A percentile compares a stretch with the other conserved stretches of the same genome.
Conservation (phyloP, 202 grass and related monocot genomes). For the Eragrostis tef region DNA sequence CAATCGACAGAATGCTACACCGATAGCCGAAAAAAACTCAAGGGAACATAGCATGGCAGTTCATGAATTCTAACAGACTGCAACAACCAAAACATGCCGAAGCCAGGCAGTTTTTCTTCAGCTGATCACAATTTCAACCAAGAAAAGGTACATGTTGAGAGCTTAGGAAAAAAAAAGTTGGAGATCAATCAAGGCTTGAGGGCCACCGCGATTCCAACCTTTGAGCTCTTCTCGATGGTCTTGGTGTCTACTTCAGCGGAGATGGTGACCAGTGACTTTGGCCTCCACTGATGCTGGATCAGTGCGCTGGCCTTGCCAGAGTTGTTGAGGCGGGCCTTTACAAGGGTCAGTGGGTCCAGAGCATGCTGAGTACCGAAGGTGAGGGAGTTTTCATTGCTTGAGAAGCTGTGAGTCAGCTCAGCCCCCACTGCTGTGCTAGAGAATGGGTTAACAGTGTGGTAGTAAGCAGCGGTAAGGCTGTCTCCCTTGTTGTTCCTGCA, state of each 20-base stretch:
- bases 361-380: conserved; percentile 74
- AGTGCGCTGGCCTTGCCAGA: conserved; percentile 75
- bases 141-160: conserved; percentile 38
- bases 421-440: conserved; percentile 71
- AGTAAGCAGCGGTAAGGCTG: conserved; percentile 75
- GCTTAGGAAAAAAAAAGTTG: conserved; percentile 2
- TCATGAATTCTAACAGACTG: conserved; percentile 56
- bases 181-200: conserved; percentile 74
- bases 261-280: conserved; percentile 70
- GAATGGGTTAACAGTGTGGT: conserved; percentile 62
- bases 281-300: conserved; percentile 81
- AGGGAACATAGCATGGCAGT: conserved; percentile 35
- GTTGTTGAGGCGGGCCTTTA: conserved; percentile 84
- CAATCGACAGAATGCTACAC: conserved; percentile 49
- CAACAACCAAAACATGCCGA: conserved; percentile 37
- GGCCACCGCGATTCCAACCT: conserved; percentile 70
- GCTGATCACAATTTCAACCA: conserved; percentile 32
- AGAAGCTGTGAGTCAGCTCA: conserved; percentile 76
- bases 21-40: conserved; percentile 17
- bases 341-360: conserved; percentile 63
- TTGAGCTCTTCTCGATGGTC: conserved; percentile 96
- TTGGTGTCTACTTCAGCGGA: conserved; percentile 87
- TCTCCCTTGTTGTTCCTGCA: conserved; percentile 93
- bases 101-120: conserved; percentile 26
- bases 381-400: conserved; percentile 71